These are phyloP conservation scores for Arthrobotrys musiformis DNA, from an alignment of 2,329 filamentous ascomycete species.

Conservation along the genomic window DNA sequence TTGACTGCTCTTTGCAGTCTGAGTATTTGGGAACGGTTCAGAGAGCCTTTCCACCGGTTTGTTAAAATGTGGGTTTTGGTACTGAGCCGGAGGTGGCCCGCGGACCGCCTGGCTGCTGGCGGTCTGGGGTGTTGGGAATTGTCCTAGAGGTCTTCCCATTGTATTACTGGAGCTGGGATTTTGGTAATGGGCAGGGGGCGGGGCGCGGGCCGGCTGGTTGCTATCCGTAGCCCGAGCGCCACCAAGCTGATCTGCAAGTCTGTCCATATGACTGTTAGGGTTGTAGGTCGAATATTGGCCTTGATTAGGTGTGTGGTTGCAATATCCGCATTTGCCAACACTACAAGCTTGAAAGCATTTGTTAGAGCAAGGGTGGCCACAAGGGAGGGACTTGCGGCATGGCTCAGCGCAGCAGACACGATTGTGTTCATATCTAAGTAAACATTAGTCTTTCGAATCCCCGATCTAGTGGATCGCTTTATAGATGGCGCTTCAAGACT, in stretches of 20 bases:
- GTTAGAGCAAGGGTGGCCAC: slow-evolving; percentile 58
- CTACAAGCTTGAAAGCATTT: slow-evolving; percentile 26
- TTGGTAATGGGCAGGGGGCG: not conserved
- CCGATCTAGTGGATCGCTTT: not conserved
- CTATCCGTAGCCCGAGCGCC: slow-evolving; percentile 25
- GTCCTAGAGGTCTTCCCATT: not conserved
- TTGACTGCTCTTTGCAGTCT: slow-evolving; percentile 18
- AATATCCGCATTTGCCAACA: not conserved
- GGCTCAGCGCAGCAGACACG: not conserved
- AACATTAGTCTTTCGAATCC: not conserved
- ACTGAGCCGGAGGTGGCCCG: not conserved
- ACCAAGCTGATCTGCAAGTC: not conserved
- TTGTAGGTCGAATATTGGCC: not conserved
- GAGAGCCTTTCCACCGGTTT: slow-evolving; percentile 14
- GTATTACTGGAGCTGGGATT: not conserved
- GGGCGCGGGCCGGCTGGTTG: not conserved
- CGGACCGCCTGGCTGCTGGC: not conserved
- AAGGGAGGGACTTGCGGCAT: slow-evolving; percentile 24
- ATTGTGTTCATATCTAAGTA: slow-evolving; percentile 12
- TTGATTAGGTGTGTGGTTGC: not conserved
- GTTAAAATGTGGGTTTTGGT: not conserved
- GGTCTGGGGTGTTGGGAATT: not conserved
- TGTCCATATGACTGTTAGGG: slow-evolving; percentile 19
- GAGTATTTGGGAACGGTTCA: not conserved
- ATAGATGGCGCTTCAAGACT: not conserved